phyloP scores from a whole-genome alignment of 2,329 filamentous ascomycete genomes.

The Epichloe aotearoae region DNA sequence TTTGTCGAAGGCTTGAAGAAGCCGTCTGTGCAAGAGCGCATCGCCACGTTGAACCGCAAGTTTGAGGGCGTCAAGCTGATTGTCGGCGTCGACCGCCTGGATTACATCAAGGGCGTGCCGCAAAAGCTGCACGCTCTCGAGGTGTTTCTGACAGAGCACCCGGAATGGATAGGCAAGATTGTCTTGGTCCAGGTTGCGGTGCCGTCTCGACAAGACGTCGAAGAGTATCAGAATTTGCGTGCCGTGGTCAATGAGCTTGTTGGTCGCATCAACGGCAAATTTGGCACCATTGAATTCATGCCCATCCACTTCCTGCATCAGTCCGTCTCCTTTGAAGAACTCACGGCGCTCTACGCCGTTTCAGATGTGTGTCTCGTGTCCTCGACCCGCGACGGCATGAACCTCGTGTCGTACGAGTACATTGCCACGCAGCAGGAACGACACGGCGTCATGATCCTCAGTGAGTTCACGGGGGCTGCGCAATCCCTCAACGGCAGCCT shows the following conservation, averaged over 20 bases:
- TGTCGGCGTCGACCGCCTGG: constrained; percentile 88
- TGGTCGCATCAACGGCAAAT: constrained; percentile 91
- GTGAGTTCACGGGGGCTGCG: constrained; percentile 90
- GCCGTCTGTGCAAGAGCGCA: constrained; percentile 75
- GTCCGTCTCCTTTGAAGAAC: constrained; percentile 85
- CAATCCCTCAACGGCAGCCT: constrained; percentile 88
- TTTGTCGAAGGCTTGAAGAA: constrained; percentile 82
- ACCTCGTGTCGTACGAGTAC: constrained; percentile 95
- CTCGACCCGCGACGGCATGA: constrained; percentile 97
- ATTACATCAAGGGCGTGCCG: constrained; percentile 98
- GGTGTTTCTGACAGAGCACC: constrained; percentile 91
- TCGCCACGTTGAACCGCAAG: constrained; percentile 71
- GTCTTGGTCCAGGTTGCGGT: constrained; percentile 94
- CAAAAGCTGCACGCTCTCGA: constrained; percentile 95
- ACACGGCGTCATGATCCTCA: constrained; percentile 88
- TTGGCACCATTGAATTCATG: constrained; percentile 96
- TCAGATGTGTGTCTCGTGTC: constrained; percentile 88
- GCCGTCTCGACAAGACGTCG: constrained; percentile 86
- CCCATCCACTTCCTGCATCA: constrained; percentile 98
- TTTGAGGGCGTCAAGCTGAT: constrained; percentile 95
- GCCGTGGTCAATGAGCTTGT: constrained; percentile 95
- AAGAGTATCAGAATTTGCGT: constrained; percentile 93
- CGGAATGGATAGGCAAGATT: constrained; percentile 96
- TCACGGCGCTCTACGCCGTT: constrained; percentile 84
- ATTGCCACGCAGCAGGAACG: constrained; percentile 85